Conservation (phyloP, 208 protist genomes). For the Zelonia costaricensis region DNA sequence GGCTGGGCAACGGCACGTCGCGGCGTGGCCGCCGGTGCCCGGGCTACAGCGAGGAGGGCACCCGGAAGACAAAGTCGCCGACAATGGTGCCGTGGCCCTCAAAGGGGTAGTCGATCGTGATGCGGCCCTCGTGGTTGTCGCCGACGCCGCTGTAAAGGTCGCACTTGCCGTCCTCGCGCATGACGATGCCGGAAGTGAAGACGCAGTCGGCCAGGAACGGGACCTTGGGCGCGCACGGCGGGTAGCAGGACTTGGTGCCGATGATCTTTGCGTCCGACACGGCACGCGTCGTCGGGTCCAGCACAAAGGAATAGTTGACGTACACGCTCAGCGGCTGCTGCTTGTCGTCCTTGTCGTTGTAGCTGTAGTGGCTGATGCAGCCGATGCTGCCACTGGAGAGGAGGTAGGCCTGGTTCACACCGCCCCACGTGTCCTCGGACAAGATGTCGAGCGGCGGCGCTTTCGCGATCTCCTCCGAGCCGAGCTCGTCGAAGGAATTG, state of each 20-base stretch:
- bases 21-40: no score
- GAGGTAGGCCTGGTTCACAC: slow-evolving; percentile 52
- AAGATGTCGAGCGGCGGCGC: slow-evolving; percentile 32
- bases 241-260: slow-evolving; percentile 41
- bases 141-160: slow-evolving; percentile 53
- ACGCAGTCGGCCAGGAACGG: slow-evolving; percentile 37
- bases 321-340: slow-evolving; percentile 32
- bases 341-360: slow-evolving; percentile 15
- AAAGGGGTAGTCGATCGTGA: slow-evolving; percentile 50
- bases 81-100: slow-evolving; percentile 29
- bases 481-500: slow-evolving; percentile 26
- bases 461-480: slow-evolving; percentile 10
- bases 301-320: slow-evolving; percentile 44
- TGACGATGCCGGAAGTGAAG: slow-evolving; percentile 52
- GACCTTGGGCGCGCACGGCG: slow-evolving; percentile 30
- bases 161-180: slow-evolving; percentile 47
- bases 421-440: slow-evolving; percentile 35
- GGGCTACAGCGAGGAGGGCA: slow-evolving; percentile 11
- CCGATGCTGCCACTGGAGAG: slow-evolving; percentile 44
- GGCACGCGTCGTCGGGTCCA: slow-evolving; percentile 33
- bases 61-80: slow-evolving; percentile 24
- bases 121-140: slow-evolving; percentile 31
- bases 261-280: slow-evolving; percentile 35
- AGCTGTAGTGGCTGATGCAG: slow-evolving; percentile 54
- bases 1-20: no score